Base-by-base conservation (phyloP, 192 early-diverging fungal genomes). In the Borealophlyctis nickersoniae region DNA sequence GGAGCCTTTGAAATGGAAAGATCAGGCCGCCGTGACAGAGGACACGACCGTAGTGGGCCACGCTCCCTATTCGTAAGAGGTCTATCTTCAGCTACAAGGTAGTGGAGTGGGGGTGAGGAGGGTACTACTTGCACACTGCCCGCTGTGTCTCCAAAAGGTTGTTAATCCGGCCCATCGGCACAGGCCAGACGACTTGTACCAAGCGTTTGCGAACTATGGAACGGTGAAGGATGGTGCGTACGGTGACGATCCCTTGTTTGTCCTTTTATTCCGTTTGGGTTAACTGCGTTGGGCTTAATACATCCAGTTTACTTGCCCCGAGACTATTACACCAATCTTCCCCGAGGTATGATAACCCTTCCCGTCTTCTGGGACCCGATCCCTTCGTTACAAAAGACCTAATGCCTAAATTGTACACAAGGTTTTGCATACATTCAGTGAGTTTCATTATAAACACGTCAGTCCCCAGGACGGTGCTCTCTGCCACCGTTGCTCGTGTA, bases 401-500 rank as follows among this genome's bases (percentile, higher is more conserved):
- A 13, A 45, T 19, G 7, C 39, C 7, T 45, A 19, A 7, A 45
- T 19, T 45, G 9, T 19, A 13, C 7, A 13, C 9, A 7, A 45
- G 39, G 39, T 48, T 80, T 80, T 54, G 78, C 73, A 1, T 78
- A 78, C 63, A 71, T 78, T 57, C 73, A 78, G 77, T 76, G 58
- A 24, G 67, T 74, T 26, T 45, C 22, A 23, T 61, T 2, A 24
- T 63, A 29, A 27, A 27, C 2, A 23, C 56, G 13, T 29, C 32
- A 14, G 14, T 27, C 26, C 57, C 24, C 19, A 0, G 13, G 36
- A 31, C 19, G 57, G 9, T 19, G 60, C 34, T 0, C 13, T 23
- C 48, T 19, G 56, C 34, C 36, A 9, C 14, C 49, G 0, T 52
- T 62, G 24, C 1, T 26, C 0, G 28, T 56, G 45, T 11, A n/a